phyloP scores from a whole-genome alignment of 1,139 yeast species.

The Blastobotrys illinoisensis region DNA sequence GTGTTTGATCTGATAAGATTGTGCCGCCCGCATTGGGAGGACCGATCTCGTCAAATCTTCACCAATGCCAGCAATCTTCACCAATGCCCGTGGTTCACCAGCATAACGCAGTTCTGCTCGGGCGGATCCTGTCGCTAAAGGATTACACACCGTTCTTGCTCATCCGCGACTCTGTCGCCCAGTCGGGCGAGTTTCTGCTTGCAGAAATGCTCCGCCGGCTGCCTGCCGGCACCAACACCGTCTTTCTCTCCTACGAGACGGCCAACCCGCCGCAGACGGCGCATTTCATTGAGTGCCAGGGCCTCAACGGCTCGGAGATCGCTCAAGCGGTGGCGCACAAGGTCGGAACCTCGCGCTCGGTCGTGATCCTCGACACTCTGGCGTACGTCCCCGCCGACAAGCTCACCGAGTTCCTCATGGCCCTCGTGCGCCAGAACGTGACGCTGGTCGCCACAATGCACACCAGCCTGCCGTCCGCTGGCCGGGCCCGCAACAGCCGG shows the following conservation, averaged over 20 bases:
- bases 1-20: background rate
- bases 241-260: slow-evolving; percentile 17
- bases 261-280: slow-evolving; percentile 3
- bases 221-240: slow-evolving; percentile 16
- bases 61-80: too few species aligned
- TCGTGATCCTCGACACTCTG: slow-evolving; percentile 60
- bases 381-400: slow-evolving; percentile 49
- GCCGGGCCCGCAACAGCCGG: background rate
- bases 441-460: slow-evolving; percentile 61
- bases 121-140: slow-evolving; percentile 57
- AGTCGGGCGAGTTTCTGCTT: slow-evolving; percentile 53
- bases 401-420: slow-evolving; percentile 49
- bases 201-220: slow-evolving; percentile 50
- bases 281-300: slow-evolving; percentile 7
- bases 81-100: slow-evolving; percentile 24
- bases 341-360: slow-evolving; percentile 7
- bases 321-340: slow-evolving; percentile 3
- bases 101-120: slow-evolving; percentile 30
- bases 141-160: slow-evolving; percentile 72
- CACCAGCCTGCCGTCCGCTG: slow-evolving; percentile 42
- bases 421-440: slow-evolving; percentile 49
- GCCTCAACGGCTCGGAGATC: slow-evolving; percentile 3
- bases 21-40: background rate
- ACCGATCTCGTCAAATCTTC: background rate
- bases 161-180: slow-evolving; percentile 62